Conservation (phyloP, 2,329 filamentous ascomycete species). For the Colletotrichum siamense region DNA sequence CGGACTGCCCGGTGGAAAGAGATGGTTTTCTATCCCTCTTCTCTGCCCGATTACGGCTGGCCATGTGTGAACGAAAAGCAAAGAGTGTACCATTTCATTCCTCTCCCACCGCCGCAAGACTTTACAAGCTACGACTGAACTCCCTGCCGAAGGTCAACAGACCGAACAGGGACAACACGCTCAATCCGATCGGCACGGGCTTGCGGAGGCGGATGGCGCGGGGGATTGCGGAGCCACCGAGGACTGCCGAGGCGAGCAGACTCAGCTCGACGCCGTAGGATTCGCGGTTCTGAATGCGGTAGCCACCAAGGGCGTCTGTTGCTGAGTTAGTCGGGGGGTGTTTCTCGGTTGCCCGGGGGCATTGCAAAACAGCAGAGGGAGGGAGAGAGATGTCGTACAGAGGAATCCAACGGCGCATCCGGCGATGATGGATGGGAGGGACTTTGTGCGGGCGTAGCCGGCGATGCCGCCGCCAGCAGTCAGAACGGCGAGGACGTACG, state of each 20-base stretch:
- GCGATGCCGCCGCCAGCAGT: conserved; percentile 88
- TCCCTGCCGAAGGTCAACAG: conserved; percentile 80
- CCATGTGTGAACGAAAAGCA: not conserved
- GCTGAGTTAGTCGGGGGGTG: not conserved
- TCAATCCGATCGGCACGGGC: conserved; percentile 82
- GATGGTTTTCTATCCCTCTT: not conserved
- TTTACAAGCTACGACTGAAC: conserved; percentile 49
- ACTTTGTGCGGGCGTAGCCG: conserved; percentile 85
- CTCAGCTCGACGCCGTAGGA: conserved; percentile 87
- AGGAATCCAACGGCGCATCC: conserved; percentile 80
- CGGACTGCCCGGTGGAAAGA: not conserved
- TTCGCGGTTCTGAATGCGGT: conserved; percentile 76
- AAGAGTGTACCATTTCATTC: not conserved
- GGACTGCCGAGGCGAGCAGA: conserved; percentile 84
- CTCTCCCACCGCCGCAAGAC: not conserved
- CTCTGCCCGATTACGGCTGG: not conserved
- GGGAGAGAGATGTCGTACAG: conserved; percentile 48
- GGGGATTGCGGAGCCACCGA: conserved; percentile 85
- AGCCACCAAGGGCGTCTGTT: conserved; percentile 77
- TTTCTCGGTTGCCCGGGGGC: not conserved
- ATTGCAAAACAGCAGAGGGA: not conserved
- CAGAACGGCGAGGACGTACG: conserved; percentile 79
- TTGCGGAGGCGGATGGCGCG: conserved; percentile 84
- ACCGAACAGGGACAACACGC: conserved; percentile 79
- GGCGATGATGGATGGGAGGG: conserved; percentile 84